Conservation (phyloP, 192 early-diverging fungal genomes). For the Coemansia sp. region DNA sequence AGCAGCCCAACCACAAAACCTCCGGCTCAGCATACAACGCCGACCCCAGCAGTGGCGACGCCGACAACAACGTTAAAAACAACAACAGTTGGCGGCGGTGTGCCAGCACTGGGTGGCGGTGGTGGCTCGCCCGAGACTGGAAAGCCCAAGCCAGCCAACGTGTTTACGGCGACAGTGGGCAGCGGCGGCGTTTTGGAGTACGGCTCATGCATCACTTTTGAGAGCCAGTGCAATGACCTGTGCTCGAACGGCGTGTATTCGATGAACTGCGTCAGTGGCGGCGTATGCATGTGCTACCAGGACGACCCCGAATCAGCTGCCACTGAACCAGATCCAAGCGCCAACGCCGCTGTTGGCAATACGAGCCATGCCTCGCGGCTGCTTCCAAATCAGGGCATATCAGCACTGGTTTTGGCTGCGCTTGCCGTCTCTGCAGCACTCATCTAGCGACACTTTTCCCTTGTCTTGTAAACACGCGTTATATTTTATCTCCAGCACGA, state of each 20-base stretch:
- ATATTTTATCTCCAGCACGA: background rate
- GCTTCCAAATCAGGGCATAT: slow-evolving; percentile 15
- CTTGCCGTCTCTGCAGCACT: slow-evolving; percentile 26
- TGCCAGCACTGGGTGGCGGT: slow-evolving; percentile 30
- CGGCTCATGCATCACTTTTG: slow-evolving; percentile 35
- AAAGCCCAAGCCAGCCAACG: slow-evolving; percentile 18
- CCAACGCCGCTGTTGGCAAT: background rate
- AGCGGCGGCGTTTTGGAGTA: slow-evolving; percentile 43
- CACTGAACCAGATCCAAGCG: slow-evolving; percentile 5
- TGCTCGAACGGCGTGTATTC: slow-evolving; percentile 40
- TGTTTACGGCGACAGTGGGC: slow-evolving; percentile 38
- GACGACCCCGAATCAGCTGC: slow-evolving; percentile 15
- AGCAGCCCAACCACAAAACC: background rate
- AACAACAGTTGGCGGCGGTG: slow-evolving; percentile 6
- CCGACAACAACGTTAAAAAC: background rate
- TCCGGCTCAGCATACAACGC: background rate
- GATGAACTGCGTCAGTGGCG: slow-evolving; percentile 43
- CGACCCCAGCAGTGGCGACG: background rate
- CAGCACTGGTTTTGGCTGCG: slow-evolving; percentile 12
- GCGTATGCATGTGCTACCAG: slow-evolving; percentile 42
- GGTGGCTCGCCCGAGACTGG: slow-evolving; percentile 14
- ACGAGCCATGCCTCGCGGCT: background rate
- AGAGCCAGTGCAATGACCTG: slow-evolving; percentile 40
- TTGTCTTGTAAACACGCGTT: background rate
- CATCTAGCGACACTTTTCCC: slow-evolving; percentile 1